Evolutionary conservation across 768 basidiomycete genomes (phyloP), one percentile per base, ranked within the genome.

Genomic region (Mycena venus): DNA sequence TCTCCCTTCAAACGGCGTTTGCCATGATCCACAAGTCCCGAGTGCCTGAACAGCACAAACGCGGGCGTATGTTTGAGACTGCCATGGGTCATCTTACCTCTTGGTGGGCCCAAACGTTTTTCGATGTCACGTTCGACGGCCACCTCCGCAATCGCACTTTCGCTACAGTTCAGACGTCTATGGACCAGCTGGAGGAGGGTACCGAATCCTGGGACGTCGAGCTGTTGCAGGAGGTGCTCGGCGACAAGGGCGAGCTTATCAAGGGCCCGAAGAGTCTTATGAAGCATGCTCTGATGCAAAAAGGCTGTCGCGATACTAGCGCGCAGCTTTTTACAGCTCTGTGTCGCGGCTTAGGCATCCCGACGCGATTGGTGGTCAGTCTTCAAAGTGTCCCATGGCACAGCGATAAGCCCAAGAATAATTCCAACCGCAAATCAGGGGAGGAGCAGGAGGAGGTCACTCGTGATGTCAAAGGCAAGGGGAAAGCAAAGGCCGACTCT

Each of bases 311-410:
- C 73, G 98, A 99, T 81, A 90, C 91, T 44, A 94, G 94, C 70
- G 94, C 96, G 0, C 96, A 98, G 77, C 88, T 99, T 4, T 99
- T 99, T 81, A 97, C 96, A 6, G 92, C 95, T 1, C 86, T 98
- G 0, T 96, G 96, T 82, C 89, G 98, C 25, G 95, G 92, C 8
- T 87, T 99, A 8, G 94, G 92, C 14, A 91, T 99, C 23, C 97
- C 97, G 0, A 91, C 96, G 8, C 87, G 98, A 58, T 86, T 99
- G 63, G 94, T 99, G 12, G 93, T 93, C 75, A 98, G 96, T 79
- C 83, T 99, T 53, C 98, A 99, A 83, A 92, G 95, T 65, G 92
- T 99, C 12, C 96, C 96, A 12, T 99, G 97, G 97, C 90, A 96
- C 81, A 90, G 91, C 23, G 84, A 86, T 34, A 92, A 91, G 78